A percentile compares a stretch with the other conserved stretches of the same genome.
phyloP scores from a whole-genome alignment of 2,329 filamentous ascomycete species.

The Calonectria ilicicola region DNA sequence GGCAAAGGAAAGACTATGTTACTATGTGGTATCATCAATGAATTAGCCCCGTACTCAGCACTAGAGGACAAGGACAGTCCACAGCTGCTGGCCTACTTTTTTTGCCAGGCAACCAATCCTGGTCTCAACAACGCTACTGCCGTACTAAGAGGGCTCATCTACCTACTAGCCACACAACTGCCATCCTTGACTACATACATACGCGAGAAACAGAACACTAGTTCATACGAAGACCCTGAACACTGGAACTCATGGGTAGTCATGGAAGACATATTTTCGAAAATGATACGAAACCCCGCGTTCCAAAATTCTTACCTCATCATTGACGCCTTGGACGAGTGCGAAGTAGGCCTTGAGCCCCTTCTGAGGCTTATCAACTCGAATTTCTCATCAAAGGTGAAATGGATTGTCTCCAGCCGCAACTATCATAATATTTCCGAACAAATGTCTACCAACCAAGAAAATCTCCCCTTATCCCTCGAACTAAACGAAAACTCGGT shows the following conservation, averaged over 20 bases:
- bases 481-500: not conserved
- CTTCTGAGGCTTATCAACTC: constrained; percentile 52
- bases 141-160: constrained; percentile 58
- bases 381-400: constrained; percentile 42
- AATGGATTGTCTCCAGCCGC: constrained; percentile 43
- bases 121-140: constrained; percentile 53
- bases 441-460: not conserved
- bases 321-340: constrained; percentile 63
- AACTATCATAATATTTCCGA: not conserved
- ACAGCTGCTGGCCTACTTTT: constrained; percentile 48
- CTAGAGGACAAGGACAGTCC: constrained; percentile 32
- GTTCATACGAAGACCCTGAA: constrained; percentile 48
- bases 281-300: constrained; percentile 52
- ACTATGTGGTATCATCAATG: constrained; percentile 52
- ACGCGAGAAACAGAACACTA: constrained; percentile 43
- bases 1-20: constrained; percentile 61
- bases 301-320: constrained; percentile 50
- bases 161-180: constrained; percentile 49
- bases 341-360: constrained; percentile 39
- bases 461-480: not conserved
- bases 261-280: constrained; percentile 49
- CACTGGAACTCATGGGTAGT: constrained; percentile 52
- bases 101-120: constrained; percentile 56
- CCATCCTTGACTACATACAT: constrained; percentile 51
- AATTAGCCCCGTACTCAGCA: constrained; percentile 33